Percentiles rank a stretch among this genome's conserved stretches.
These are phyloP conservation scores for Arachis monticola DNA, from an alignment of 331 rosid species.

Conservation along the genomic window DNA sequence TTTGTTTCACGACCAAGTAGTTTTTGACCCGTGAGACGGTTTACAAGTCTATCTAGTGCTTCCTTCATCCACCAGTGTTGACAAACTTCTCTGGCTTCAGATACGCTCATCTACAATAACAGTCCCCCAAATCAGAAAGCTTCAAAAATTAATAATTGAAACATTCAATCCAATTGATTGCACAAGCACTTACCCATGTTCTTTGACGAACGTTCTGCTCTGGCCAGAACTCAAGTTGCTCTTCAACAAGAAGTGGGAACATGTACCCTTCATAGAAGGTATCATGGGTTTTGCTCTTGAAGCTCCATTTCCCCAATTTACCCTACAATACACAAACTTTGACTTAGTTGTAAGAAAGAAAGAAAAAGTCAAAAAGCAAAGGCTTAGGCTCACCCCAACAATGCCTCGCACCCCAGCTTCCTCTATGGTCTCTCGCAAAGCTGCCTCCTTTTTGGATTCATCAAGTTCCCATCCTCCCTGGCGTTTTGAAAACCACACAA, in stretches of 20 bases:
- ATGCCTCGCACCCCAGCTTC: constrained; percentile 92
- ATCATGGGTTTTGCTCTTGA: constrained; percentile 84
- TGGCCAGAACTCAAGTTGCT: constrained; percentile 88
- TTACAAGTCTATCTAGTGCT: constrained; percentile 72
- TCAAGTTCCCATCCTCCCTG: constrained; percentile 98
- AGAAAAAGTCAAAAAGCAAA: neutral
- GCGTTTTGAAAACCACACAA: constrained; percentile 16
- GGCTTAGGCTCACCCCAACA: constrained; percentile 56
- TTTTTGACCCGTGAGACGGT: constrained; percentile 53
- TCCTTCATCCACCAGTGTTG: constrained; percentile 98
- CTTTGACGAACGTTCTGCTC: constrained; percentile 77
- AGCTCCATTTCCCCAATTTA: constrained; percentile 85
- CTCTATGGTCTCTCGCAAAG: constrained; percentile 80
- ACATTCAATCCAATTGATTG: neutral
- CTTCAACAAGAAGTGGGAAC: constrained; percentile 86
- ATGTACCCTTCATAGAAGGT: constrained; percentile 80
- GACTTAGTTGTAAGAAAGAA: neutral
- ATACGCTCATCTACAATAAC: constrained; percentile 65
- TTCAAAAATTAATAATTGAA: constrained; percentile 6
- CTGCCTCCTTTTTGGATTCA: constrained; percentile 88
- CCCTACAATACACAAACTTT: constrained; percentile 43
- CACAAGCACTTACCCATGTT: constrained; percentile 65
- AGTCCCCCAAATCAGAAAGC: constrained; percentile 11
- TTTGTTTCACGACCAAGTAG: constrained; percentile 33
- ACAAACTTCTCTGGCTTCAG: constrained; percentile 81